Conservation (phyloP, 1,139 yeast genomes). For the Diutina rugosa region DNA sequence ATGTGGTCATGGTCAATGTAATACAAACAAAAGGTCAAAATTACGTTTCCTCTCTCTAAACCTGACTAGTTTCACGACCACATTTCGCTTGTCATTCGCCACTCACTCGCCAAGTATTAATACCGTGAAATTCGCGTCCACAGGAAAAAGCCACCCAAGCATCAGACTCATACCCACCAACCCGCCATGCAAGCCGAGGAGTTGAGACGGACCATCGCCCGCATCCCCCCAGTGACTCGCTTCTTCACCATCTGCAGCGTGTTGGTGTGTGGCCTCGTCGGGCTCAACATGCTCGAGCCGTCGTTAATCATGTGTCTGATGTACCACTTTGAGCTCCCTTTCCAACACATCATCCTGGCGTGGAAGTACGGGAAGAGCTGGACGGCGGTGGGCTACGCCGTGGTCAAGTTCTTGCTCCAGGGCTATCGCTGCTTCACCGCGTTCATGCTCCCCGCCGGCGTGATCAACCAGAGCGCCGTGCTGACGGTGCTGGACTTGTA, state of each 20-base stretch:
- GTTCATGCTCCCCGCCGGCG: slow-evolving; percentile 30
- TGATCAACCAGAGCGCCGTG: slow-evolving; percentile 10
- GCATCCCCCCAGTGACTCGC: slow-evolving; percentile 35
- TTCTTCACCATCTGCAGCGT: slow-evolving; percentile 29
- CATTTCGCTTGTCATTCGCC: too few relatives aligned
- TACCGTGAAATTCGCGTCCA: not conserved
- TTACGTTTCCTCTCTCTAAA: too few relatives aligned
- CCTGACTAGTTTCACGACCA: too few relatives aligned
- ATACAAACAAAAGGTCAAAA: too few relatives aligned
- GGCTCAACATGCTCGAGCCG: slow-evolving; percentile 10
- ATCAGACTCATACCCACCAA: not conserved
- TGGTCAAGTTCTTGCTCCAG: slow-evolving; percentile 5
- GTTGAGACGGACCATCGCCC: slow-evolving; percentile 18
- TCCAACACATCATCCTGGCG: not conserved
- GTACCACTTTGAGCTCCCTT: not conserved
- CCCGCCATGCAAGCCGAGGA: not conserved
- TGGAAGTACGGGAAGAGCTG: not conserved
- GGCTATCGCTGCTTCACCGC: slow-evolving; percentile 34
- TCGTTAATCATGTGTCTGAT: slow-evolving; percentile 6
- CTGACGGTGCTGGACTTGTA: slow-evolving; percentile 40
- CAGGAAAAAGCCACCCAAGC: not conserved
- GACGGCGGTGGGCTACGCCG: not conserved
- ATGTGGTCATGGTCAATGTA: too few relatives aligned
- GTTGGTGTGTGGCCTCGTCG: slow-evolving; percentile 15
- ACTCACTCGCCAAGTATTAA: too few relatives aligned